Evolutionary conservation across 179 eudicot genomes (phyloP), one percentile per base, ranked within the genome.

Genomic region (Drosera spatulata): DNA sequence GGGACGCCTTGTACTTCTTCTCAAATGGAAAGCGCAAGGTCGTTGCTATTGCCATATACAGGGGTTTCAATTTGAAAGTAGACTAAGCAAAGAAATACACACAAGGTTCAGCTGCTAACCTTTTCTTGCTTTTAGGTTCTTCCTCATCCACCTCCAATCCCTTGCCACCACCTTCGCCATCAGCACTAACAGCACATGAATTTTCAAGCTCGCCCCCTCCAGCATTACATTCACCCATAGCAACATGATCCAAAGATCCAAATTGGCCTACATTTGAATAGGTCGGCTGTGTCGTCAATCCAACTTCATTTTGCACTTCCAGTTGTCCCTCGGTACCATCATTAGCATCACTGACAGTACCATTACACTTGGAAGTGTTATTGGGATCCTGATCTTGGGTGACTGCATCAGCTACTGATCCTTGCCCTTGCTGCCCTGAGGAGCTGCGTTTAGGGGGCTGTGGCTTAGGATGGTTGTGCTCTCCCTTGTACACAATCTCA

Each of bases 401-500:
- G 53, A 50, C 56, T 51, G 68, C 75, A 63, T 70, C 68, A 53
- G 55, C 45, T 9, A 55, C 53, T 62, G 59, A 52, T n/a, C 65
- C 82, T 53, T 60, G 82, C 33, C 60, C 77, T 54, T 75, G 80
- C 41, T 65, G 66, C 12, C 64, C 77, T 14, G 77, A 48, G 6
- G 63, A 49, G 68, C 67, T 72, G 58, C 76, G 69, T 49, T 77
- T 80, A n/a, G 62, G 73, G 53, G 71, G 70, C 41, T 68, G 78
- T 44, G 86, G 91, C 72, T 85, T 82, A 37, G 77, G 58, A 63
- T 88, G 96, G 69, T 65, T 79, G 62, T 88, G 96, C 64, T 85
- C 94, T 22, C 96, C 96, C 49, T 80, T 81, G 74, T 88, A 88
- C 7, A 88, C 90, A 43, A 83, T 81, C 75, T 85, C 96, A 2